Evolutionary conservation across 192 early-diverging fungal genomes (phyloP), one percentile per base, ranked within the genome.

Genomic region (Coemansia sp.): DNA sequence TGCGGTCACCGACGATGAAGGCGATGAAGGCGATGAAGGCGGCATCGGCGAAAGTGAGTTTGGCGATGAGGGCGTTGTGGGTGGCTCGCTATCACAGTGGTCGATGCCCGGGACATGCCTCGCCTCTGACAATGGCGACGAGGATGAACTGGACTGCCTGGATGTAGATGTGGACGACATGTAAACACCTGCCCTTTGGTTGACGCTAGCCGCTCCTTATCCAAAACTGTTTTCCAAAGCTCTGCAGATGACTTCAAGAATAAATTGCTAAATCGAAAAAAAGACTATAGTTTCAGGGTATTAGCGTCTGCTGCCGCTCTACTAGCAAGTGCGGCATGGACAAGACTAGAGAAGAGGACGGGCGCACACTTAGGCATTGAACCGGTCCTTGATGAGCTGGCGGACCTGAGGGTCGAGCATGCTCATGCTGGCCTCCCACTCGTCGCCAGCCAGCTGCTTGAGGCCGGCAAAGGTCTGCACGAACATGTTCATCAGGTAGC

Each of bases 391-490:
- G 65, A 83, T 61, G 48, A 73, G 35, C 67, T 77, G 70, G 68
- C 71, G 80, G 20, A 63, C 57, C 56, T 77, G 74, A 10, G 74
- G 71, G 21, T 77, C 80, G 18, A 83, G 65, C 60, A 77, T 63
- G n/a, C 62, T 48, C 43, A 83, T 70, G 59, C 69, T 77, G 18
- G 74, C 60, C 28, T 77, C 80, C 80, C 80, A 83, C 40, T 77
- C 70, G 57, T 39, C 62, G 33, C 80, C 74, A 11, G 75, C 75
- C 33, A 83, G 65, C 66, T 83, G 80, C 69, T 74, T 77, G 34
- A 83, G 75, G 7, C 80, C 80, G 34, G 74, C 71, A 61, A 83
- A 77, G 1, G 80, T 83, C 71, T 76, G 73, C 21, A 83, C 60
- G 59, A 83, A 83, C 81, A 83, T 78, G 4, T 79, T 71, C 72